These are phyloP conservation scores for Ogataea saltuana DNA, from an alignment of 805 yeast genomes.

Conservation along the genomic window DNA sequence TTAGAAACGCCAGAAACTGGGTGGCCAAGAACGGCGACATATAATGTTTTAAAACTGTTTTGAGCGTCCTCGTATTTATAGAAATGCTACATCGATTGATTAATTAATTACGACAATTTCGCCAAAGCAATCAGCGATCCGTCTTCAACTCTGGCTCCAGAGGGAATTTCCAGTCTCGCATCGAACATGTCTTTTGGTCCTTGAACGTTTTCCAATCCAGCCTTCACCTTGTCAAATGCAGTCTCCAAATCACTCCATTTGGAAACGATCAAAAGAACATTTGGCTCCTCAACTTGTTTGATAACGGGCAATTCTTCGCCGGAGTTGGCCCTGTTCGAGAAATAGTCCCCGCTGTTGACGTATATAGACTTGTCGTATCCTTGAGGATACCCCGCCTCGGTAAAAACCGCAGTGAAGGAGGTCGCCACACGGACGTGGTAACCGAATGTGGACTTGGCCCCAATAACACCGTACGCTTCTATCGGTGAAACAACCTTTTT, in stretches of 20 bases:
- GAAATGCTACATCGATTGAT: background rate
- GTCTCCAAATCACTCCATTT: slow-evolving; percentile 56
- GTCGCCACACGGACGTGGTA: slow-evolving; percentile 71
- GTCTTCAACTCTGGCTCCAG: slow-evolving; percentile 68
- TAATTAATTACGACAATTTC: slow-evolving; percentile 17
- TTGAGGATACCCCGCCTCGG: slow-evolving; percentile 61
- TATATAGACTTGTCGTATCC: slow-evolving; percentile 73
- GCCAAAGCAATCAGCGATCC: slow-evolving; percentile 62
- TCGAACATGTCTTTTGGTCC: slow-evolving; percentile 69
- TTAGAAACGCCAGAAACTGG: slow-evolving; percentile 93
- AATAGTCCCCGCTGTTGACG: slow-evolving; percentile 68
- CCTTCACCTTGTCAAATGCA: slow-evolving; percentile 54
- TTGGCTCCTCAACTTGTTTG: slow-evolving; percentile 4
- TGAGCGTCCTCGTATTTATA: background rate
- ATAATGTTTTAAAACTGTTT: background rate
- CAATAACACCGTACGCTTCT: slow-evolving; percentile 66
- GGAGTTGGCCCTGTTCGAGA: slow-evolving; percentile 34
- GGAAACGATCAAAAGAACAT: slow-evolving; percentile 59
- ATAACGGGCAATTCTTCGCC: slow-evolving; percentile 5
- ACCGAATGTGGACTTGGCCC: slow-evolving; percentile 65
- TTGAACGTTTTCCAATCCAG: slow-evolving; percentile 52
- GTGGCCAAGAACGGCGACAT: slow-evolving; percentile 42
- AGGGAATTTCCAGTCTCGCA: slow-evolving; percentile 51
- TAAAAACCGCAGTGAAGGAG: slow-evolving; percentile 62
- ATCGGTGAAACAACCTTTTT: slow-evolving; percentile 67